A percentile compares a stretch with the other conserved stretches of the same genome.
Evolutionary conservation across 345 rosid genomes (phyloP).

Genomic region (sweet orange (Citrus sinensis)): DNA sequence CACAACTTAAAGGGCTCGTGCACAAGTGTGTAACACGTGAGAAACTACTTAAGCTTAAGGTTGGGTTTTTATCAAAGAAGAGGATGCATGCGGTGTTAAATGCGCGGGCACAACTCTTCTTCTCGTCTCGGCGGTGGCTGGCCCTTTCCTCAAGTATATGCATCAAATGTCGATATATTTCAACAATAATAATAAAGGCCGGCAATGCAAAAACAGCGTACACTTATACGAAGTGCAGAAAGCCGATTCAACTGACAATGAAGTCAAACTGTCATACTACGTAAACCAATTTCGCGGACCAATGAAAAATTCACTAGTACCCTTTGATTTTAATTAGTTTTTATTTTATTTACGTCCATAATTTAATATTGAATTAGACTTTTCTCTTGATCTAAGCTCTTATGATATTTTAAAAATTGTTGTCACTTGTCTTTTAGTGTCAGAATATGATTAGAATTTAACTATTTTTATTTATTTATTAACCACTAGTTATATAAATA

Average conservation of each 20-base stretch:
- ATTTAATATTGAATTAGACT: no score
- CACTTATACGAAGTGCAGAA: background rate
- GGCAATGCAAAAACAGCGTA: background rate
- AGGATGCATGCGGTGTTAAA: background rate
- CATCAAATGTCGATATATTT: background rate
- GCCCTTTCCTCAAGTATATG: background rate
- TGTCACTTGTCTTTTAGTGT: no score
- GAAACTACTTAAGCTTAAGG: background rate
- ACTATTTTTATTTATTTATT: no score
- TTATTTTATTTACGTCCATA: no score
- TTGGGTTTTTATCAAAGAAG: background rate
- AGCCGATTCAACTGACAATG: background rate
- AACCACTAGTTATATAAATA: no score
- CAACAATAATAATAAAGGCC: background rate
- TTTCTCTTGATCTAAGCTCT: no score
- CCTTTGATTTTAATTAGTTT: no score
- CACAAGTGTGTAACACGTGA: background rate
- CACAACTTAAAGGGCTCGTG: background rate
- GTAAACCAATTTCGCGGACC: no score
- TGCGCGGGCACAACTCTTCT: background rate
- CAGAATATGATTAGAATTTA: no score
- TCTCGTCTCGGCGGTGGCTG: background rate
- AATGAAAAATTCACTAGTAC: no score
- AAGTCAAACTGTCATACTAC: background rate
- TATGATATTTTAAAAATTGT: no score